Base-by-base conservation (phyloP, 345 rosid genomes). In the Carallia pectinifolia region DNA sequence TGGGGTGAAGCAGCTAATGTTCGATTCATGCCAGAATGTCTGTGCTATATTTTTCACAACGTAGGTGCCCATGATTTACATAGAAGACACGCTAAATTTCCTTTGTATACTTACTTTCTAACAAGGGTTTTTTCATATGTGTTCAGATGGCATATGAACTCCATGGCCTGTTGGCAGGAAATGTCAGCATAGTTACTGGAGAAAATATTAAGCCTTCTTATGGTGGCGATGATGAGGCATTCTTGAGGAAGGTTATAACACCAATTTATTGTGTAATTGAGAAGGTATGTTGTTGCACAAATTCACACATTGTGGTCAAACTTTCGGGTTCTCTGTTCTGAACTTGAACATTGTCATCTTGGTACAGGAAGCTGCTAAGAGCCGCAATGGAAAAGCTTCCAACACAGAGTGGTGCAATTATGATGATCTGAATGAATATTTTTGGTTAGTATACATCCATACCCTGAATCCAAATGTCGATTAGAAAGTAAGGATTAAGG, bases 1-100 rank as follows among this genome's bases (percentile, higher is more conserved):
- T 89, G 99, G 99, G 98, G 99, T 38, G 98, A 92, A 81, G 99
- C 96, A 75, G 92, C 99, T 73, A 95, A 92, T 74, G 79, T 95
- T 72, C 96, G 98, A 67, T 95, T 90, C 78, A 85, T 92, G 94
- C 97, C 97, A 40, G 94, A 92, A 82, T 95, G 99, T 75, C 75
- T 92, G 34, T 90, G 97, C 85, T 92, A 92, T 78, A 92, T 95
- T 72, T 95, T 95, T 72, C 99, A 92, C 77, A 90, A 92, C 76
- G 99, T 95, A 58, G 82, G 97, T 81, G 64, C 68, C 55, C 48
- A 40, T 67, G 52, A 47, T 66, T 55, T 54, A n/a, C 19, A 6
- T 27, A 55, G 27, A 13, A 55, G 13, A 2, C 15, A n/a, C 8
- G 1, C 59, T 55, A 12, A 55, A n/a, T 55, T 55, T 7, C 27